Percentiles rank a stretch among this genome's conserved stretches.
Evolutionary conservation across 192 early-diverging fungal genomes (phyloP).

Genomic region (Helicostylum pulchrum): DNA sequence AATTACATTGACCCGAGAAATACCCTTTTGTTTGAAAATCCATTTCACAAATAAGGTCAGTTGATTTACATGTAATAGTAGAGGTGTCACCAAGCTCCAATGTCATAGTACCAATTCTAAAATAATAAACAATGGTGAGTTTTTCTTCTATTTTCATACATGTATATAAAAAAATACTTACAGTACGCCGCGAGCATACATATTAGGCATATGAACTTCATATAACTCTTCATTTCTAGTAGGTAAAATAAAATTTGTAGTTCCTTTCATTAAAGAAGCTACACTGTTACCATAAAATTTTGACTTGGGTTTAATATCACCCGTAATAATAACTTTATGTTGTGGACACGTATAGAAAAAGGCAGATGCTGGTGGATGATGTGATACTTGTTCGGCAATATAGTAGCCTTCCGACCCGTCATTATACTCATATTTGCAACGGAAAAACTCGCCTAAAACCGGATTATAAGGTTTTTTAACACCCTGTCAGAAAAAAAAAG

Average conservation of each 20-base stretch:
- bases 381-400: conserved; percentile 88
- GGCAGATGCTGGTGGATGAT: conserved; percentile 89
- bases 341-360: conserved; percentile 82
- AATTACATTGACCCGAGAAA: conserved; percentile 81
- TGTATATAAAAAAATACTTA: conserved; percentile 1
- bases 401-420: conserved; percentile 72
- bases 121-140: background rate
- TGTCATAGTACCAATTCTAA: conserved; percentile 76
- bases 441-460: conserved; percentile 88
- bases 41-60: conserved; percentile 74
- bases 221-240: conserved; percentile 71
- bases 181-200: conserved; percentile 85
- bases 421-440: conserved; percentile 68
- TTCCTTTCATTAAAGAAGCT: conserved; percentile 82
- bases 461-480: conserved; percentile 96
- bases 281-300: conserved; percentile 89
- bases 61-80: conserved; percentile 65
- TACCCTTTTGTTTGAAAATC: conserved; percentile 90
- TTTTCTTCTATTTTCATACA: no score
- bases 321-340: conserved; percentile 71
- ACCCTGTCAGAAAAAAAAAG: conserved; percentile 44
- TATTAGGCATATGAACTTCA: conserved; percentile 82
- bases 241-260: conserved; percentile 57
- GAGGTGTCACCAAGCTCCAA: conserved; percentile 85
- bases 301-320: conserved; percentile 82